Base-by-base conservation (phyloP, 2,329 filamentous ascomycete species). In the Fusarium haematococcum region DNA sequence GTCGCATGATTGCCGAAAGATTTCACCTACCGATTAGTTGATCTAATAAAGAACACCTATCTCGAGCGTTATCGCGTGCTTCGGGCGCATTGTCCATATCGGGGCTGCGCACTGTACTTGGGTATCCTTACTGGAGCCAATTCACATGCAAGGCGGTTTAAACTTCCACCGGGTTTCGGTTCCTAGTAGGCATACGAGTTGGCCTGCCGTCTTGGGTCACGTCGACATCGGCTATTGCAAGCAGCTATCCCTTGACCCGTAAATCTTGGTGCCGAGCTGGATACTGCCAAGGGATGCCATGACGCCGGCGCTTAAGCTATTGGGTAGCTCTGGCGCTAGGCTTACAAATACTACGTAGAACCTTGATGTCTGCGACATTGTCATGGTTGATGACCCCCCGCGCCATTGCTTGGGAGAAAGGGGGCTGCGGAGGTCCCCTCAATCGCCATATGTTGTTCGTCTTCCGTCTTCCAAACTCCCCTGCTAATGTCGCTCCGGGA, bases 1-100 rank as follows among this genome's bases (percentile, higher is more conserved):
- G 30, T 62, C 59, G 59, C 59, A 25, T 62, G 41, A 62, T 62
- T 62, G 59, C 20, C 59, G 41, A 62, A 62, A 32, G 59, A 37
- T 61, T 61, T 18, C n/a, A 62, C 30, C 30, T 48, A 37, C 41
- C 30, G 43, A 41, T 62, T 48, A 30, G 41, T 62, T 45, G 59
- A 62, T 62, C 43, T 20, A 35, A 23, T 13, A 33, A n/a, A 14
- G 23, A 50, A 27, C 41, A 41, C 43, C 20, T 62, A 37, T 48
- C 43, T 43, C 16, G 23, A 27, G 32, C 30, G 39, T 45, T 32
- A 62, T 62, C 43, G 59, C 43, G 41, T 62, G 59, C 41, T 62
- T 62, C 59, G 59, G 59, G 25, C 39, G 33, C 32, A 23, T 32
- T 37, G 35, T 50, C 59, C 43, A 25, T 18, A 62, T 62, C 43